Conservation (phyloP, 768 basidiomycete genomes). For the Suillus subluteus region DNA sequence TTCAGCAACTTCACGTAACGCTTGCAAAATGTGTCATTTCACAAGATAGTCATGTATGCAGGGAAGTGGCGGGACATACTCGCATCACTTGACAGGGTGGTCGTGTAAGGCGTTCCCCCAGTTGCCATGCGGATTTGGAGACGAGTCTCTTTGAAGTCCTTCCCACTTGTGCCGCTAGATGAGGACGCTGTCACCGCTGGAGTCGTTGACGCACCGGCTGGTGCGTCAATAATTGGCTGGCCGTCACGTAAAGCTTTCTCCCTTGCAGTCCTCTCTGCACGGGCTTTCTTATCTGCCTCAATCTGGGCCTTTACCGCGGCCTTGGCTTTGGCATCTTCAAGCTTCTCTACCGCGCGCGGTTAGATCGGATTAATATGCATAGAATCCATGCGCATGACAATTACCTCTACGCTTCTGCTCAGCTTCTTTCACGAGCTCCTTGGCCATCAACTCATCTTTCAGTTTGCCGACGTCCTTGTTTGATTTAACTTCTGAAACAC, state of each 20-base stretch:
- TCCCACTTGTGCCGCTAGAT: conserved; percentile 53
- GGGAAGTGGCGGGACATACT: conserved; percentile 49
- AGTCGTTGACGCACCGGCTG: conserved; percentile 36
- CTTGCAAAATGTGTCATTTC: conserved; percentile 41
- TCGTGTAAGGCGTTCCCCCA: conserved; percentile 79
- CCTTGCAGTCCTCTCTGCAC: conserved; percentile 84
- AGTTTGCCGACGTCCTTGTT: conserved; percentile 68
- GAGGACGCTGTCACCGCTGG: conserved; percentile 39
- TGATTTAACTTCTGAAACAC: conserved; percentile 1
- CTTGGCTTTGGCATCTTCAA: conserved; percentile 83
- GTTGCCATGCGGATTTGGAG: conserved; percentile 87
- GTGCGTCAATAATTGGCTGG: conserved; percentile 40
- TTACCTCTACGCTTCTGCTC: conserved; percentile 80
- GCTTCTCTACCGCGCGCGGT: conserved; percentile 64
- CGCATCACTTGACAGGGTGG: conserved; percentile 77
- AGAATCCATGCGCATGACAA: too few relatives aligned
- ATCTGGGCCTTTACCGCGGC: conserved; percentile 93
- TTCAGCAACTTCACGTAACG: conserved; percentile 85
- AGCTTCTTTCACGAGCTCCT: conserved; percentile 83
- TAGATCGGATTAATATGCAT: background rate
- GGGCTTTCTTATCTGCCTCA: conserved; percentile 87
- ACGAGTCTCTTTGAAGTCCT: conserved; percentile 85
- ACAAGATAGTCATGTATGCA: conserved; percentile 1
- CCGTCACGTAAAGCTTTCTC: conserved; percentile 95
- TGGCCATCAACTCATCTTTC: conserved; percentile 76